Percentiles rank a stretch among this genome's conserved stretches.
These are phyloP conservation scores for Nakazawaea sp. DNA, from an alignment of 805 yeast species.

Conservation along the genomic window DNA sequence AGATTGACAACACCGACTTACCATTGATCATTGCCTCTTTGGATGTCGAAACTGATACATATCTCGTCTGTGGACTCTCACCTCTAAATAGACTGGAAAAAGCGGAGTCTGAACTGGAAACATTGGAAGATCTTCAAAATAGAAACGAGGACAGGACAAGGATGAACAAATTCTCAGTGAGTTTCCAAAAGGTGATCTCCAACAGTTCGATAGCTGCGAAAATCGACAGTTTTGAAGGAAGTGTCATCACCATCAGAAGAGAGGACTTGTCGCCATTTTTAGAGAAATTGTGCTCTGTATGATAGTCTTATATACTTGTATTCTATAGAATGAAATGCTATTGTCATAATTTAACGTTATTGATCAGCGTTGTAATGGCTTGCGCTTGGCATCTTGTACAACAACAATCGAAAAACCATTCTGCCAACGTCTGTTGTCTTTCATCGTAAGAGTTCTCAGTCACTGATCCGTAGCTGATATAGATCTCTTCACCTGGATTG, in stretches of 20 bases:
- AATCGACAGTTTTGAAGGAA: conserved; percentile 91
- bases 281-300: conserved; percentile 45
- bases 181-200: conserved; percentile 83
- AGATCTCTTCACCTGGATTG: conserved; percentile 39
- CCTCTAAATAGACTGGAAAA: conserved; percentile 49
- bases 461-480: conserved; percentile 55
- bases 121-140: conserved; percentile 2
- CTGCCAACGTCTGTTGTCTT: conserved; percentile 35
- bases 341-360: background rate
- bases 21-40: conserved; percentile 86
- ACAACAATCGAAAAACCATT: conserved; percentile 56
- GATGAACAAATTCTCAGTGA: conserved; percentile 79
- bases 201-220: conserved; percentile 83
- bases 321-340: background rate
- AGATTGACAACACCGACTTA: conserved; percentile 56
- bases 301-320: background rate
- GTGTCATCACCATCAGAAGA: conserved; percentile 82
- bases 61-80: conserved; percentile 83
- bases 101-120: conserved; percentile 21
- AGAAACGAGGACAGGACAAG: conserved; percentile 32
- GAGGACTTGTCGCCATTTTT: conserved; percentile 86
- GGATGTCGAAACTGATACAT: conserved; percentile 67
- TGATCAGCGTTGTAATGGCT: background rate
- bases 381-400: conserved; percentile 36
- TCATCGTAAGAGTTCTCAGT: conserved; percentile 29